Conservation (phyloP, 495 filamentous ascomycete species). For the Penicillium crystallinum region DNA sequence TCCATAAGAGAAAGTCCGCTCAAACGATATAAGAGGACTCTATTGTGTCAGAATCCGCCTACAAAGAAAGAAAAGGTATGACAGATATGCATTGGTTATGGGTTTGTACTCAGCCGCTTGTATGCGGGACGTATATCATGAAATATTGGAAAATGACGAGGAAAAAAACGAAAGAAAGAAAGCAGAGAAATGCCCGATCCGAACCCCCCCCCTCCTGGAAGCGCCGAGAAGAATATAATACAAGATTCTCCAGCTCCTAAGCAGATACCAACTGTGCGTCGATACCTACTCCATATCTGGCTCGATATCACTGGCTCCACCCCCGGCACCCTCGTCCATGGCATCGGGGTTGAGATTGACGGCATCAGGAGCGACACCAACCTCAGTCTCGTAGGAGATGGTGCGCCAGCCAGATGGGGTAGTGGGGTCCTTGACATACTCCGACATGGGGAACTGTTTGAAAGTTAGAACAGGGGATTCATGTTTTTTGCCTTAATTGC, state of each 20-base stretch:
- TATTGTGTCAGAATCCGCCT: too few species aligned
- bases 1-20: too few species aligned
- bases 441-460: conserved; percentile 76
- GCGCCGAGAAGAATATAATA: conserved; percentile 22
- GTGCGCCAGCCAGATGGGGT: conserved; percentile 63
- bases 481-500: neutral
- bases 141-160: neutral
- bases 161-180: neutral
- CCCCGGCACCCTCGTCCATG: conserved; percentile 38
- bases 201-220: neutral
- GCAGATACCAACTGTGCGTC: conserved; percentile 1
- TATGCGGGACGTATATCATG: neutral
- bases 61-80: neutral
- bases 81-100: neutral
- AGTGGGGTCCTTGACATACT: conserved; percentile 69
- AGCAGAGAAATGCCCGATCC: neutral
- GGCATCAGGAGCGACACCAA: conserved; percentile 33
- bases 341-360: conserved; percentile 44
- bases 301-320: conserved; percentile 34
- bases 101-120: neutral
- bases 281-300: conserved; percentile 27
- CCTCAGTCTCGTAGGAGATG: conserved; percentile 60
- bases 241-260: conserved; percentile 9
- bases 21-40: too few species aligned
- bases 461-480: conserved; percentile 1